A percentile compares a stretch with the other conserved stretches of the same genome.
phyloP scores from a whole-genome alignment of 2,329 filamentous ascomycete genomes.

The Claviceps monticola region DNA sequence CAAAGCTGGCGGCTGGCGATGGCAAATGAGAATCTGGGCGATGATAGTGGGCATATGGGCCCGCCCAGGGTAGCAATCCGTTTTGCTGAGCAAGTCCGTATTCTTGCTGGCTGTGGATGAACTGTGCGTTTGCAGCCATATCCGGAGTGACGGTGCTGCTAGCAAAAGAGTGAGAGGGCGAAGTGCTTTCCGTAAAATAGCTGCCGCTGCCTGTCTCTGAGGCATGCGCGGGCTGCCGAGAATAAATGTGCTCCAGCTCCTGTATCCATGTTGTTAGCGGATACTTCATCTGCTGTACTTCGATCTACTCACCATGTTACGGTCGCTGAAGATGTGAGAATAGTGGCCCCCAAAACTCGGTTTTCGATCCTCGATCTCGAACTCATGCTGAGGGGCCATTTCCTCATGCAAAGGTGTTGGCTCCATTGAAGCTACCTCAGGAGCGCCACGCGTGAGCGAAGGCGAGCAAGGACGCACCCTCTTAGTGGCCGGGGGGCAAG shows the following conservation, averaged over 20 bases:
- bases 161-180: constrained; percentile 1
- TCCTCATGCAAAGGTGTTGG: not conserved
- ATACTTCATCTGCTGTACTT: not conserved
- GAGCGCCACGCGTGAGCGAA: constrained; percentile 3
- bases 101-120: not conserved
- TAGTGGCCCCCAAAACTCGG: not conserved
- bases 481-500: constrained; percentile 2
- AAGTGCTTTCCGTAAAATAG: not conserved
- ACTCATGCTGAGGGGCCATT: not conserved
- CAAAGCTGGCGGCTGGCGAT: constrained; percentile 1
- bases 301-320: constrained; percentile 1
- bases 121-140: not conserved
- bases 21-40: not conserved
- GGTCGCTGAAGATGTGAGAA: not conserved
- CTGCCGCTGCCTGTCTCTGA: not conserved
- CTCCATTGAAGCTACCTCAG: not conserved
- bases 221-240: not conserved
- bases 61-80: not conserved
- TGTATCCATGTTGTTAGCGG: not conserved
- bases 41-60: not conserved
- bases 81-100: not conserved
- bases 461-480: constrained; percentile 3
- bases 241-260: not conserved
- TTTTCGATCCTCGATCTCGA: not conserved
- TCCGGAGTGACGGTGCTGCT: not conserved